Base-by-base conservation (phyloP, 2,329 filamentous ascomycete genomes). In the Apiospora pterosperma region DNA sequence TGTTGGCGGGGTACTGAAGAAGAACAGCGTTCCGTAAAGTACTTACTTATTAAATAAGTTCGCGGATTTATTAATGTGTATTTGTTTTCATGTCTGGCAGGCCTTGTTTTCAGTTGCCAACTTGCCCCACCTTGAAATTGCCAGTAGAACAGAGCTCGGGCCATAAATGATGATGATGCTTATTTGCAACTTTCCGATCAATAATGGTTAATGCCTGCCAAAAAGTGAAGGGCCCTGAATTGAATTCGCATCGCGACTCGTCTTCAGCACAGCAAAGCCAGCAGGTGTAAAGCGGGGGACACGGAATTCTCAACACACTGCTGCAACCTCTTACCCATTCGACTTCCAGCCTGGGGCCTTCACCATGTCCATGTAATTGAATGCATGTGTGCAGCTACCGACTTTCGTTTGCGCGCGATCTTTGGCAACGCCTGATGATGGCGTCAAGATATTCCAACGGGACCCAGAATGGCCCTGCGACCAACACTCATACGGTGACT, bases 401-500 rank as follows among this genome's bases (percentile, higher is more conserved):
- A 38, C 59, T 41, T 31, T 61, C 59, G 19, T 61, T 42, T 34
- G 25, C 31, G 60, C 39, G 39, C 38, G n/a, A 48, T 63, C 60
- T 63, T 64, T 61, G 63, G 70, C 38, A 23, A 72, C 74, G 72
- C 70, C 70, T 61, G 36, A 70, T 69, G 65, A 66, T 69, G 61
- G 70, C 71, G 64, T 67, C 65, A 34, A 69, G 36, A 66, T 34
- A 63, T 62, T 63, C 65, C 41, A 66, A 67, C 59, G 69, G 66
- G 28, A 64, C 66, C 28, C 55, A 61, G 48, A 67, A 67, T 66
- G 70, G 71, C 63, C 38, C 65, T 42, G 59, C 64, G 8, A 68
- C 68, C 59, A 60, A 64, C 60, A 63, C 63, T 16, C 70, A 76
- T 70, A 96, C 92, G 1, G 78, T 91, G 66, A 96, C 92, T 19